Evolutionary conservation across 1,284 basidiomycete species (phyloP), one percentile per base, ranked within the genome.

Genomic region (Ceratobasidium sp.): DNA sequence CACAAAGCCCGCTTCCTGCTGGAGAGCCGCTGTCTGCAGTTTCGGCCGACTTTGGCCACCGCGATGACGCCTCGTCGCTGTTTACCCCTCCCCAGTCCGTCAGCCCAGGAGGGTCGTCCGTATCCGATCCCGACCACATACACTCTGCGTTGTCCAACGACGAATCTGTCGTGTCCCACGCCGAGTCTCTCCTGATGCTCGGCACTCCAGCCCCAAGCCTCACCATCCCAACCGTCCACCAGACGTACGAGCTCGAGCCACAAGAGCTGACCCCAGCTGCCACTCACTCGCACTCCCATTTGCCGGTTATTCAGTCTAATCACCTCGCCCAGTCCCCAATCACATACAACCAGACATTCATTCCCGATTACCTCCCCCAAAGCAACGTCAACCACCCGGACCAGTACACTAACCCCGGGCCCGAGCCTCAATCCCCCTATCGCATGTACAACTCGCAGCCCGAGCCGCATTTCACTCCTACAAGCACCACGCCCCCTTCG

Each of bases 141-240:
- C 47, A 21, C 19, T 46, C 23, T 50, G 23, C 21, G 7, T 6
- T 46, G 16, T 19, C 23, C n/a, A 13, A 36, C 42, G 49, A 52
- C 1, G 59, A 64, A 16, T 53, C 59, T 7, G 39, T 30, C 5
- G 47, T 53, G 7, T 47, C 49, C 1, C 59, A 64, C 27, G 59
- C 59, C 59, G 33, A 64, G 39, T 64, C 59, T n/a, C 49, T 64
- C 2, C 49, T 64, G 7, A 23, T 64, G 49, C 59, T 64, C 36
- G 30, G 59, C 36, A 53, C 47, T 13, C 59, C 59, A 30, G 49
- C 39, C 1, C 59, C 27, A 27, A 41, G 47, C 21, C 8, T n/a
- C 4, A 4, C 52, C 30, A 27, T 36, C 27, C 29, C 27, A 16
- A 16, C n/a, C 8, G 33, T 47, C 8, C 59, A 64, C 46, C 47